Conservation (phyloP, 306 rosid genomes). For the Dicorynia guianensis region DNA sequence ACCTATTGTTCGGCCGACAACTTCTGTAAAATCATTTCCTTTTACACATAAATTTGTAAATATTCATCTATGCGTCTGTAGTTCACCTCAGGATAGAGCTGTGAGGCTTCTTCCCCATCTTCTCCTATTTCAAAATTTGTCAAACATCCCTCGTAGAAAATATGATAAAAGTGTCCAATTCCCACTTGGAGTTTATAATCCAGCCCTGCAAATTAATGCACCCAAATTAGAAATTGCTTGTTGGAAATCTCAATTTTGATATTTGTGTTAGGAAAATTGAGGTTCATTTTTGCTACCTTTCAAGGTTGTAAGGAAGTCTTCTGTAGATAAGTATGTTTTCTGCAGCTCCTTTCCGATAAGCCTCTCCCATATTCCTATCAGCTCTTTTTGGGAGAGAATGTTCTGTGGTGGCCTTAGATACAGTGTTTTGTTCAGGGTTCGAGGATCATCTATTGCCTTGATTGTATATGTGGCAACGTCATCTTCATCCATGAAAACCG, state of each 20-base stretch:
- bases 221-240: background rate
- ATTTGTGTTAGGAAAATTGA: too few species aligned
- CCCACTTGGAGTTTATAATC: constrained; percentile 65
- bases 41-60: constrained; percentile 47
- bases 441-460: constrained; percentile 76
- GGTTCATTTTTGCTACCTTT: constrained; percentile 53
- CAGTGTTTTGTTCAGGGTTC: constrained; percentile 82
- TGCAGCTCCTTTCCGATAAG: constrained; percentile 60
- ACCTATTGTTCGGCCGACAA: too few species aligned
- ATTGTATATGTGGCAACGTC: constrained; percentile 74
- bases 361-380: constrained; percentile 77
- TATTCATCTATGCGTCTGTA: constrained; percentile 79
- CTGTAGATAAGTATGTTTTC: constrained; percentile 51
- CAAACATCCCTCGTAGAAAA: constrained; percentile 80
- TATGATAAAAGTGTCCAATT: constrained; percentile 71
- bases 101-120: constrained; percentile 80
- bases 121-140: constrained; percentile 75
- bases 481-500: constrained; percentile 67
- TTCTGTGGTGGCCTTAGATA: constrained; percentile 79
- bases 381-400: constrained; percentile 68
- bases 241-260: too few species aligned
- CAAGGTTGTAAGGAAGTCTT: constrained; percentile 67
- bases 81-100: constrained; percentile 82
- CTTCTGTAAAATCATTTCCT: background rate
- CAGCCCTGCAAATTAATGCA: constrained; percentile 47